phyloP scores from a whole-genome alignment of 257 asterid species.

The Coffea eugenioides region DNA sequence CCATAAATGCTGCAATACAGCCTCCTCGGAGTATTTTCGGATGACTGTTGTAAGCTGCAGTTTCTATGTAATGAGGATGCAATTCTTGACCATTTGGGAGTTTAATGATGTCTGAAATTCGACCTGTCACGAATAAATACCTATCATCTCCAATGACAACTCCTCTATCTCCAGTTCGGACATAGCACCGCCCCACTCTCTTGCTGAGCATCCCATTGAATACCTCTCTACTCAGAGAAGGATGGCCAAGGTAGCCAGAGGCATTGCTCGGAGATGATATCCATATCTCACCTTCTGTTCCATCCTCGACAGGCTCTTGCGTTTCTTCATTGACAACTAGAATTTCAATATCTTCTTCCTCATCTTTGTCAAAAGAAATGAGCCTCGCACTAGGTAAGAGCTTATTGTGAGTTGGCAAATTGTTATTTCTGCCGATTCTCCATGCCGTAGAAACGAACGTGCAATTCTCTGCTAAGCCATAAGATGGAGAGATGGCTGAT shows the following conservation, averaged over 20 bases:
- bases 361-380: slow-evolving; percentile 24
- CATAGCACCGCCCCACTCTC: slow-evolving; percentile 24
- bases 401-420: slow-evolving; percentile 39
- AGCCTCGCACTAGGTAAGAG: slow-evolving; percentile 75
- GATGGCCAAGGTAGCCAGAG: slow-evolving; percentile 65
- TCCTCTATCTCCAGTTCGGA: slow-evolving; percentile 81
- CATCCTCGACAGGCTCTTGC: slow-evolving; percentile 50
- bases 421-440: slow-evolving; percentile 36
- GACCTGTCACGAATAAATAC: slow-evolving; percentile 60
- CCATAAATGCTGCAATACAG: slow-evolving; percentile 51
- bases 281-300: slow-evolving; percentile 90
- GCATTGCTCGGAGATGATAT: slow-evolving; percentile 79
- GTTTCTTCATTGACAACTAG: slow-evolving; percentile 61
- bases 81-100: slow-evolving; percentile 30
- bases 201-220: slow-evolving; percentile 42
- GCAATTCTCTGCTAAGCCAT: slow-evolving; percentile 78
- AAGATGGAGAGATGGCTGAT: slow-evolving; percentile 62
- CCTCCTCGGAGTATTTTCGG: slow-evolving; percentile 51
- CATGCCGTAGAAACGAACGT: slow-evolving; percentile 80
- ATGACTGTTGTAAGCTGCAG: slow-evolving; percentile 44
- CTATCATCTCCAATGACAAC: slow-evolving; percentile 50
- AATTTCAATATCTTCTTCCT: slow-evolving; percentile 57
- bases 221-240: slow-evolving; percentile 47
- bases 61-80: slow-evolving; percentile 80
- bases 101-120: slow-evolving; percentile 50